Percentiles rank a stretch among this genome's conserved stretches.
These are phyloP conservation scores for Phytophthora sp. DNA, from an alignment of 352 stramenopile species.

Conservation along the genomic window DNA sequence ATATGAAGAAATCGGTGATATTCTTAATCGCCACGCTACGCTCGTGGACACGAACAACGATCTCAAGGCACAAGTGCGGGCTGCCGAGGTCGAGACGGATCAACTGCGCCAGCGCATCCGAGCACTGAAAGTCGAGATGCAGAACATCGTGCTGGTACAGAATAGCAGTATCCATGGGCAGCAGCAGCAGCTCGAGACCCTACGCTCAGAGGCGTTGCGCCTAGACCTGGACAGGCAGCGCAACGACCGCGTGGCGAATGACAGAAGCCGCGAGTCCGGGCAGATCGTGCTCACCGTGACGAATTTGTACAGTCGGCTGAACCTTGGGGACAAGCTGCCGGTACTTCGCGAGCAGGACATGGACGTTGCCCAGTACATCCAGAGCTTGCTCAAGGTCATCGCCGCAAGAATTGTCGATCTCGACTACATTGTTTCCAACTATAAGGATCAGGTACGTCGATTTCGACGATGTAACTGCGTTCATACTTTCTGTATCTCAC, in stretches of 20 bases:
- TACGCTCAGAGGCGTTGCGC: conserved; percentile 78
- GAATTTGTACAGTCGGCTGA: conserved; percentile 91
- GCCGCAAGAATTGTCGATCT: conserved; percentile 82
- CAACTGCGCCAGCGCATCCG: conserved; percentile 78
- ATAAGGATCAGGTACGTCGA: conserved; percentile 58
- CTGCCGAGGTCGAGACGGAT: conserved; percentile 78
- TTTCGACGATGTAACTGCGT: too few relatives aligned
- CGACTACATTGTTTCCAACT: conserved; percentile 84
- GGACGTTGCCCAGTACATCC: conserved; percentile 77
- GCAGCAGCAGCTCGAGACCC: conserved; percentile 81
- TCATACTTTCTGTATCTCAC: background rate
- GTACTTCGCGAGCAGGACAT: conserved; percentile 77
- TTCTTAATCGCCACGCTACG: conserved; percentile 86
- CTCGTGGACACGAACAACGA: conserved; percentile 90
- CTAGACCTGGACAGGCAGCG: conserved; percentile 85
- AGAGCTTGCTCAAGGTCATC: conserved; percentile 80
- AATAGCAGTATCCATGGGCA: conserved; percentile 85
- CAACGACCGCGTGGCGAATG: conserved; percentile 79
- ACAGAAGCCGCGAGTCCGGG: conserved; percentile 84
- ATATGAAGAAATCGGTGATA: conserved; percentile 86
- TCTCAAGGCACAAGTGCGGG: conserved; percentile 72
- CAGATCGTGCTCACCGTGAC: conserved; percentile 92
- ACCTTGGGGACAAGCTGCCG: conserved; percentile 75
- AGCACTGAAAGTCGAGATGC: conserved; percentile 80
- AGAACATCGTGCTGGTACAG: conserved; percentile 85